A percentile compares a stretch with the other conserved stretches of the same genome.
phyloP scores from a whole-genome alignment of 2,329 filamentous ascomycete species.

The Colletotrichum sojae region DNA sequence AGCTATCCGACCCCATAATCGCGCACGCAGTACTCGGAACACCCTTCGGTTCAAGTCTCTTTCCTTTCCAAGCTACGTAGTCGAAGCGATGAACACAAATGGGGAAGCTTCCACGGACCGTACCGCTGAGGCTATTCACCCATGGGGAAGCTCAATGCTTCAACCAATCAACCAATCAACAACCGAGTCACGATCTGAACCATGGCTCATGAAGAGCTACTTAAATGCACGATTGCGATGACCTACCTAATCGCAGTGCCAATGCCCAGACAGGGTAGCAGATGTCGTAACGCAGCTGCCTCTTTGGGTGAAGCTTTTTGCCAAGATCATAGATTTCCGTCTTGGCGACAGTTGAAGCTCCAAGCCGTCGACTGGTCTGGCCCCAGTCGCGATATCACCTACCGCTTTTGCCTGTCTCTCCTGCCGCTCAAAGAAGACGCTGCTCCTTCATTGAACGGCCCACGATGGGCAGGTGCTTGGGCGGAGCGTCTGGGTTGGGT shows the following conservation, averaged over 20 bases:
- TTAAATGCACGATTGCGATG: not conserved
- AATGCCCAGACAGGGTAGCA: not conserved
- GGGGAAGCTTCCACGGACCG: not conserved
- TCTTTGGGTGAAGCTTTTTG: conserved; percentile 12
- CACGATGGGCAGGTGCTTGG: not conserved
- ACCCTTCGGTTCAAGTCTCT: too few species aligned
- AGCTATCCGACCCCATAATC: too few species aligned
- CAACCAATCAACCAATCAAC: not conserved
- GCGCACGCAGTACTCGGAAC: too few species aligned
- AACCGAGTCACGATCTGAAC: not conserved
- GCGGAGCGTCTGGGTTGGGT: not conserved
- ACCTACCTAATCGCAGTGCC: conserved; percentile 1
- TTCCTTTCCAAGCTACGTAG: too few species aligned
- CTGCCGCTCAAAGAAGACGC: not conserved
- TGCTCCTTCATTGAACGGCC: not conserved
- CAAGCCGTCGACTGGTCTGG: not conserved
- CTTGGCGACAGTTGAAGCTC: conserved; percentile 27
- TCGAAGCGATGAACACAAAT: not conserved
- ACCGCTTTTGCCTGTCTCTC: not conserved
- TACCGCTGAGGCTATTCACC: not conserved
- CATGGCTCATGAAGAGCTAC: not conserved
- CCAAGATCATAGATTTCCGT: conserved; percentile 24
- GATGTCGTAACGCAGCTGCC: conserved; percentile 10
- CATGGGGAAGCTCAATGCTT: not conserved
- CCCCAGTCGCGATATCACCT: conserved; percentile 28